Conservation (phyloP, 2,329 filamentous ascomycete genomes). For the Paraphaeosphaeria sporulosa region DNA sequence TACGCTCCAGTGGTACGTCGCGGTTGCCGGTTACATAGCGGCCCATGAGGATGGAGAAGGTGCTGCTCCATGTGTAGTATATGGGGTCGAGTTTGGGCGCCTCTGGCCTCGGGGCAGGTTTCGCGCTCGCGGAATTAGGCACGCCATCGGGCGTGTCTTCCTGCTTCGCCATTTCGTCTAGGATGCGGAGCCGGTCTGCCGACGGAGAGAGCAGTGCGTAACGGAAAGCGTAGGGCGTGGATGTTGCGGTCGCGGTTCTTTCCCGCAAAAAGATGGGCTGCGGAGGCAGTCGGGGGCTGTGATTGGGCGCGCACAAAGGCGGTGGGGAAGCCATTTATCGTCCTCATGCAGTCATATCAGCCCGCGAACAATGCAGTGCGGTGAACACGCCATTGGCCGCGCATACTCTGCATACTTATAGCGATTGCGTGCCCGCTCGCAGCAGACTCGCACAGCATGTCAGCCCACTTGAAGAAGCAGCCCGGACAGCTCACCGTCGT, state of each 20-base stretch:
- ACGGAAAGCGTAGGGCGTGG: slow-evolving; percentile 16
- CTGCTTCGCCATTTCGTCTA: slow-evolving; percentile 33
- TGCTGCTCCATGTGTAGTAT: slow-evolving; percentile 75
- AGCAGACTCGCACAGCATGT: slow-evolving; percentile 26
- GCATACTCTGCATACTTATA: not conserved
- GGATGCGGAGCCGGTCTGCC: not conserved
- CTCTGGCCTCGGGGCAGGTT: slow-evolving; percentile 25
- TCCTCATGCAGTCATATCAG: slow-evolving; percentile 15
- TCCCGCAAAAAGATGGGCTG: slow-evolving; percentile 17
- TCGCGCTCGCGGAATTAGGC: slow-evolving; percentile 11
- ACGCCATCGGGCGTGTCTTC: slow-evolving; percentile 39
- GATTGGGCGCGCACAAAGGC: slow-evolving; percentile 19
- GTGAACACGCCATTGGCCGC: not conserved
- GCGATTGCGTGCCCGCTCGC: not conserved
- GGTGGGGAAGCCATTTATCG: slow-evolving; percentile 13
- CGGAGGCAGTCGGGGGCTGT: slow-evolving; percentile 19
- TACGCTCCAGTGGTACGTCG: slow-evolving; percentile 43
- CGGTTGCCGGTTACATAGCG: slow-evolving; percentile 49
- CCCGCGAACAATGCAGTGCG: slow-evolving; percentile 5
- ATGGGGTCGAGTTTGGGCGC: slow-evolving; percentile 40
- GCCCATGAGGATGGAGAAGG: slow-evolving; percentile 82
- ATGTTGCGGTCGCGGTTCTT: slow-evolving; percentile 15
- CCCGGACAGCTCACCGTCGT: slow-evolving; percentile 71
- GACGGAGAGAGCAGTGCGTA: not conserved
- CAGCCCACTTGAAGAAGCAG: slow-evolving; percentile 59